phyloP scores from a whole-genome alignment of 1,284 basidiomycete species.

The Pterula multifida region DNA sequence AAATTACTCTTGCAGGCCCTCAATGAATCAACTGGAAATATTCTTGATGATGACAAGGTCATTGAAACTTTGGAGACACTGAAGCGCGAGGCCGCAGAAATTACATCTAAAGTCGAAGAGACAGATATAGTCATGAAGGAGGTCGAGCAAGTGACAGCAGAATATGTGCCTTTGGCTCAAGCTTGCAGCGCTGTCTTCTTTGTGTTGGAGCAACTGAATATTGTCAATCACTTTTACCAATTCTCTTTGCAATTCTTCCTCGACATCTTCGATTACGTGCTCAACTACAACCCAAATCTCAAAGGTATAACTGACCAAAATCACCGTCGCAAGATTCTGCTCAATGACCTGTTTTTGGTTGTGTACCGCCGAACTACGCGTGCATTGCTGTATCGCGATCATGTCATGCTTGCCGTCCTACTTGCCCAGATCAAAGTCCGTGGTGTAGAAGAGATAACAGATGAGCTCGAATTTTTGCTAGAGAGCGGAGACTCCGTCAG shows the following conservation, averaged over 20 bases:
- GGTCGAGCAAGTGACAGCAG: conserved; percentile 89
- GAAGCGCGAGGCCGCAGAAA: conserved; percentile 95
- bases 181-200: conserved; percentile 98
- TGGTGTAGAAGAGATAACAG: conserved; percentile 63
- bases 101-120: conserved; percentile 94
- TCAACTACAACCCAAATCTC: conserved; percentile 87
- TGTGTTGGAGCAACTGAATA: conserved; percentile 87
- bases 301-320: conserved; percentile 66
- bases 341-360: conserved; percentile 85
- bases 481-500: conserved; percentile 73
- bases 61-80: conserved; percentile 95
- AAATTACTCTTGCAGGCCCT: conserved; percentile 90
- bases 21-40: conserved; percentile 95
- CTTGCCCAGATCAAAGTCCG: conserved; percentile 86
- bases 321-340: conserved; percentile 71
- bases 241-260: conserved; percentile 98
- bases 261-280: conserved; percentile 93
- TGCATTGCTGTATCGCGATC: conserved; percentile 84
- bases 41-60: conserved; percentile 98
- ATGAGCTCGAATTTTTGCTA: conserved; percentile 85
- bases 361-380: conserved; percentile 87
- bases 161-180: conserved; percentile 91
- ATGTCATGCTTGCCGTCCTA: conserved; percentile 83
- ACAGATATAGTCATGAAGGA: conserved; percentile 94
- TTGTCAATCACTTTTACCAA: conserved; percentile 97